Conservation (phyloP, 768 basidiomycete genomes). For the Lentinula detonsa region DNA sequence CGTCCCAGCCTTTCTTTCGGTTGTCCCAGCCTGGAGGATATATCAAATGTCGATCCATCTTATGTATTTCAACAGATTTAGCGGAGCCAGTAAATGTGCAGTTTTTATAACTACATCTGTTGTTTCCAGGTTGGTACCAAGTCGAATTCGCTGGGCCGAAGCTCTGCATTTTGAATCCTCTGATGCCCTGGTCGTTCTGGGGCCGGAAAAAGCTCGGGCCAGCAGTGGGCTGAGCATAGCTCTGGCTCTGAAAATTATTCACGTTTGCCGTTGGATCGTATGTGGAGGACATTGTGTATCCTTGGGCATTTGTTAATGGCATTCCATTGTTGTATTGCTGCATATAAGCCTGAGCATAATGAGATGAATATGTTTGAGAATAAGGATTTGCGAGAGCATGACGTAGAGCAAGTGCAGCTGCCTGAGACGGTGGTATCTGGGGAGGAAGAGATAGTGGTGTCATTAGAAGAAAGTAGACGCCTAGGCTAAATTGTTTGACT, state of each 20-base stretch:
- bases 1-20: conserved; percentile 66
- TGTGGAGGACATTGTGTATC: conserved; percentile 33
- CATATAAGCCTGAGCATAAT: conserved; percentile 52
- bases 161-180: background rate
- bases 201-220: background rate
- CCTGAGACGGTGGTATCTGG: background rate
- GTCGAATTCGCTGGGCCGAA: background rate
- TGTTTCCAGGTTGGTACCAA: conserved; percentile 64
- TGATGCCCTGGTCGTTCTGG: background rate
- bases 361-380: conserved; percentile 29
- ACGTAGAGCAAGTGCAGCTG: background rate
- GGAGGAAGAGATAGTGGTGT: background rate
- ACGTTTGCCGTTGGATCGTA: conserved; percentile 18
- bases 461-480: background rate
- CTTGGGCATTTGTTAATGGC: conserved; percentile 21
- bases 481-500: background rate
- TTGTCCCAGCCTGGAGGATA: conserved; percentile 71
- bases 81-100: conserved; percentile 67
- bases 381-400: conserved; percentile 2
- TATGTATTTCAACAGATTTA: conserved; percentile 70
- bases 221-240: background rate
- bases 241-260: background rate
- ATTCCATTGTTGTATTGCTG: conserved; percentile 21
- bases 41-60: conserved; percentile 88
- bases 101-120: conserved; percentile 52